Conservation (phyloP, 1,284 basidiomycete genomes). For the Dichomitus squalens region DNA sequence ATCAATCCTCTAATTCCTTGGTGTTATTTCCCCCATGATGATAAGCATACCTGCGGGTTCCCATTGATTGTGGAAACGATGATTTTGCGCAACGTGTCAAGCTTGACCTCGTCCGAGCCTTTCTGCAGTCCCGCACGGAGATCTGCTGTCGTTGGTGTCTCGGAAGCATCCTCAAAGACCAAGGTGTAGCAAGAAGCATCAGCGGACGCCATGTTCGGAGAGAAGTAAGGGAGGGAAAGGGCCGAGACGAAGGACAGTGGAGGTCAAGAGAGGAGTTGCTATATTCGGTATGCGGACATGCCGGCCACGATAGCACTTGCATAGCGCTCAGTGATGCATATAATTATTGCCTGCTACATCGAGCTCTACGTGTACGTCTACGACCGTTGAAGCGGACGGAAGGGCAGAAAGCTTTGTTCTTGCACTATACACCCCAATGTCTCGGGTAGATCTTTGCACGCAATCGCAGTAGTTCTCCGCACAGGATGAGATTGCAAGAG, state of each 20-base stretch:
- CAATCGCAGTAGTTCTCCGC: neutral
- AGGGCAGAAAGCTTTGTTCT: too few relatives aligned
- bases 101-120: slow-evolving; percentile 96
- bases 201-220: slow-evolving; percentile 31
- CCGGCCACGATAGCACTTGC: slow-evolving; percentile 12
- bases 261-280: slow-evolving; percentile 23
- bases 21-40: too few relatives aligned
- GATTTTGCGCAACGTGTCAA: slow-evolving; percentile 96
- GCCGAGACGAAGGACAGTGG: slow-evolving; percentile 15
- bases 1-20: neutral
- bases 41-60: slow-evolving; percentile 67
- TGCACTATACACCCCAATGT: too few relatives aligned
- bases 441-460: neutral
- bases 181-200: slow-evolving; percentile 84
- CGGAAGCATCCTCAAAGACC: slow-evolving; percentile 78
- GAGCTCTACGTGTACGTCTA: too few relatives aligned
- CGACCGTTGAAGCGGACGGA: too few relatives aligned
- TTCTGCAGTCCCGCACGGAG: slow-evolving; percentile 90
- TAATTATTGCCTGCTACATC: neutral
- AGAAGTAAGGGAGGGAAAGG: slow-evolving; percentile 5
- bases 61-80: slow-evolving; percentile 97
- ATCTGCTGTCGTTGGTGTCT: slow-evolving; percentile 82
- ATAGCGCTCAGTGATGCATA: neutral
- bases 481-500: neutral
- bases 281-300: slow-evolving; percentile 22